Evolutionary conservation across 2,329 filamentous ascomycete genomes (phyloP), one percentile per base, ranked within the genome.

Genomic region (Cladophialophora bantiana): DNA sequence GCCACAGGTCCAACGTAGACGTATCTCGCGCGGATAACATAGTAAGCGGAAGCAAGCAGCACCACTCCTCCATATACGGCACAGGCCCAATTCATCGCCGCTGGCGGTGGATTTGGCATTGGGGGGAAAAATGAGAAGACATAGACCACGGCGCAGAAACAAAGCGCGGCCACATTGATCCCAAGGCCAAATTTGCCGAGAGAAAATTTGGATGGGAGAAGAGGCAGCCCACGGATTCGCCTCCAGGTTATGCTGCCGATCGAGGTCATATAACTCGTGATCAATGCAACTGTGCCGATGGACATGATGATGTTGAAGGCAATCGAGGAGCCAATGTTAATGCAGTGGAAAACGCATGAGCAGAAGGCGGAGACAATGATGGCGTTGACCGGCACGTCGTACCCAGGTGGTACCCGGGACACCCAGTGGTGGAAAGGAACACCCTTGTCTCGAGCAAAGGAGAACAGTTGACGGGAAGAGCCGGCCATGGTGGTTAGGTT

Each of bases 361-460:
- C 78, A 83, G 54, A 77, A 75, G 55, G 82, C 84, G 75, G 78
- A 81, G 72, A 81, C 83, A 75, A 66, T 42, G 32, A 70, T 59
- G 13, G 67, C 57, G 35, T 57, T 54, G 18, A 68, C 45, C 31
- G 66, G 66, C 12, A 68, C 53, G 20, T 65, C 62, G 32, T 55
- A 68, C 10, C 66, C 57, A 18, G 57, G 15, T 12, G 55, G 55
- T 10, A 69, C 69, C 5, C 45, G 32, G 26, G 64, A 55, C 18
- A 70, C 31, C 61, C 56, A 66, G 15, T 38, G 53, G 71, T 75
- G 74, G 36, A 73, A 75, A 1, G 77, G 77, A 12, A 78, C 70
- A 2, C 76, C 77, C 12, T 74, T 72, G 62, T 79, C 78, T n/a
- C 77, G 74, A 6, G 77, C 73, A 70, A 80, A 80, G 15, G 78